Evolutionary conservation across 257 asterid species (phyloP), one percentile per base, ranked within the genome.

Genomic region (Plantago major): DNA sequence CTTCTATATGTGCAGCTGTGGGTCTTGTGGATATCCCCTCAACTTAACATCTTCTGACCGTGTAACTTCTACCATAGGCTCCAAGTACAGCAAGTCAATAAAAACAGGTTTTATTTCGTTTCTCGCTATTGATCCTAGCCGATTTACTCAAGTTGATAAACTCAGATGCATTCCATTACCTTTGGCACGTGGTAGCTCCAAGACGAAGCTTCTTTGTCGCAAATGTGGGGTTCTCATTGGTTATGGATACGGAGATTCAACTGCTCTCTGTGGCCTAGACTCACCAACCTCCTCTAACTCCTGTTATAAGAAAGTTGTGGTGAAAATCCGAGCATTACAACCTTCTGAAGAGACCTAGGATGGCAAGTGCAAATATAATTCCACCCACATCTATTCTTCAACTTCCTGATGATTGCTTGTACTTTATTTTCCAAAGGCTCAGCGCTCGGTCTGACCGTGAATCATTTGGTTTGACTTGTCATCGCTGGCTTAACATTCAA

Each of bases 141-240:
- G 97, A 59, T 90, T 85, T 61, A 90, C 94, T 51, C 95, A 78
- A 72, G 88, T 88, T 52, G 94, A 90, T 64, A 68, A 79, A 65
- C 82, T 85, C 48, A 77, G 80, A 38, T 88, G 90, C 72, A 62
- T 83, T 55, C 94, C 91, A 13, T 76, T 82, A 76, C 71, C 88
- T 50, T 78, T 76, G 76, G 87, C 84, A 5, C 73, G 74, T 64
- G 63, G 73, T 49, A 71, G 78, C 60, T 71, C 88, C 33, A 88
- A 79, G 78, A 76, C 92, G 58, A 84, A 79, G 78, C 88, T 90
- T 61, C 91, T 88, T 60, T 88, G 96, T 66, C 95, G 90, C 67
- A 79, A 81, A 17, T 88, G 91, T 78, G 90, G 89, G 22, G 68
- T 71, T 28, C 84, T 83, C 48, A 71, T 90, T 55, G 95, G 96